phyloP scores from a whole-genome alignment of 352 stramenopile species.

The Globisporangium solare region DNA sequence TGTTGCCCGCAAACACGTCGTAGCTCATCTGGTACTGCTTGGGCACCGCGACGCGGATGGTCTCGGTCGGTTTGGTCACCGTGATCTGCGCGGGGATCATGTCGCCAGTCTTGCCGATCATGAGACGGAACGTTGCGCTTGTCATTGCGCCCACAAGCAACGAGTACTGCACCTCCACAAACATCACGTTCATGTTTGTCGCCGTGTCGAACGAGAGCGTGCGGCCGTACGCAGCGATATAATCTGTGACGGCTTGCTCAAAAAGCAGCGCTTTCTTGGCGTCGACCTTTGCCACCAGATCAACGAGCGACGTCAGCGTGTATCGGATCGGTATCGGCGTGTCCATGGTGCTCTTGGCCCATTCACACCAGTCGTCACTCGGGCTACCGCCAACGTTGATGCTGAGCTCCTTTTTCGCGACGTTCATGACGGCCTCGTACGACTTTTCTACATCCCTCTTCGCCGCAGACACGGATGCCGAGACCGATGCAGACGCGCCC shows the following conservation, averaged over 20 bases:
- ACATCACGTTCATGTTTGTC: constrained; percentile 12
- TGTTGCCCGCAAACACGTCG: constrained; percentile 17
- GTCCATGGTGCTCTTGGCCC: constrained; percentile 17
- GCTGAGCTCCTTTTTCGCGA: constrained; percentile 27
- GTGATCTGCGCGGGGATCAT: constrained; percentile 17
- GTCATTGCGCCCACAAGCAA: constrained; percentile 20
- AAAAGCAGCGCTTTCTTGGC: constrained; percentile 13
- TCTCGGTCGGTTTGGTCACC: constrained; percentile 9
- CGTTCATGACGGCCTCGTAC: constrained; percentile 21
- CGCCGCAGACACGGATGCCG: constrained; percentile 12
- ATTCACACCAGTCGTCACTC: constrained; percentile 26
- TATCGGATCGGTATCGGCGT: constrained; percentile 24
- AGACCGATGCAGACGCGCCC: constrained; percentile 15
- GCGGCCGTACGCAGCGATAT: constrained; percentile 22
- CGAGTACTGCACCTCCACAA: constrained; percentile 24
- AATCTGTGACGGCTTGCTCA: constrained; percentile 20
- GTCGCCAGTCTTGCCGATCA: constrained; percentile 25
- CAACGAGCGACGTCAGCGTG: constrained; percentile 17
- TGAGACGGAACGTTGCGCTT: constrained; percentile 23
- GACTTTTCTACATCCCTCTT: constrained; percentile 16
- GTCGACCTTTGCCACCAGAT: constrained; percentile 21
- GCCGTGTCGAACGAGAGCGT: constrained; percentile 21
- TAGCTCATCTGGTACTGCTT: constrained; percentile 20
- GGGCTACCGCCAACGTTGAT: constrained; percentile 27
- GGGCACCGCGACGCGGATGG: constrained; percentile 19